These are phyloP conservation scores for Bruguiera gymnorhiza DNA, from an alignment of 345 rosid species.

Conservation along the genomic window DNA sequence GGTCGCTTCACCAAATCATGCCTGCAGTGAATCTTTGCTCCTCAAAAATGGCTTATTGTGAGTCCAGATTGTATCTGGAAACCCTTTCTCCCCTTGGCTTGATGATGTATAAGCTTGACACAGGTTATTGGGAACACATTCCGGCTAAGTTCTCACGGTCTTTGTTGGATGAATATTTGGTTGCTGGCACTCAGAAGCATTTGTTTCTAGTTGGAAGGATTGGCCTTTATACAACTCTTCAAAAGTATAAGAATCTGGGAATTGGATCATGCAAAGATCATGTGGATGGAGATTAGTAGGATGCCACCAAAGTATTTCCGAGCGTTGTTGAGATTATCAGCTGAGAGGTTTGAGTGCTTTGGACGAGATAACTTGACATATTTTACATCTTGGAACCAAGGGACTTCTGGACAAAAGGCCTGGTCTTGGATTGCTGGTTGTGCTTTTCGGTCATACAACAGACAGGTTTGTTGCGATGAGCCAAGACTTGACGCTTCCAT, in stretches of 20 bases:
- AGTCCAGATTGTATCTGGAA: constrained; percentile 80
- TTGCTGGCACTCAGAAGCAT: constrained; percentile 88
- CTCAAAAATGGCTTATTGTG: constrained; percentile 92
- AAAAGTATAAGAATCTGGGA: constrained; percentile 97
- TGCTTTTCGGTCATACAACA: constrained; percentile 92
- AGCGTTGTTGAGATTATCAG: constrained; percentile 82
- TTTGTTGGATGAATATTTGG: constrained; percentile 86
- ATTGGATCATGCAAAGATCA: constrained; percentile 71
- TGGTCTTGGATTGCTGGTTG: constrained; percentile 98
- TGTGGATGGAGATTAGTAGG: constrained; percentile 90
- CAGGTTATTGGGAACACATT: constrained; percentile 87
- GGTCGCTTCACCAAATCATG: constrained; percentile 85
- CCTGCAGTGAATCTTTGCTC: constrained; percentile 95
- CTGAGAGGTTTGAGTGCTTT: constrained; percentile 95
- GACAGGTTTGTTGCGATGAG: constrained; percentile 94
- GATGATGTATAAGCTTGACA: constrained; percentile 82
- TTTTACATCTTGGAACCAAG: constrained; percentile 96
- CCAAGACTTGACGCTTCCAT: constrained; percentile 89
- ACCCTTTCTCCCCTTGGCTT: constrained; percentile 94
- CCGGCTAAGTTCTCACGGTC: constrained; percentile 93
- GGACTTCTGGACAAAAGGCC: constrained; percentile 82
- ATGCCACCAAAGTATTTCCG: constrained; percentile 92
- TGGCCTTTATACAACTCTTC: constrained; percentile 87
- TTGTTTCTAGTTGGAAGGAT: constrained; percentile 91
- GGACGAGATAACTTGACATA: constrained; percentile 93